Evolutionary conservation across 1,139 yeast species (phyloP).

Genomic region (Geotrichum histeridarum): DNA sequence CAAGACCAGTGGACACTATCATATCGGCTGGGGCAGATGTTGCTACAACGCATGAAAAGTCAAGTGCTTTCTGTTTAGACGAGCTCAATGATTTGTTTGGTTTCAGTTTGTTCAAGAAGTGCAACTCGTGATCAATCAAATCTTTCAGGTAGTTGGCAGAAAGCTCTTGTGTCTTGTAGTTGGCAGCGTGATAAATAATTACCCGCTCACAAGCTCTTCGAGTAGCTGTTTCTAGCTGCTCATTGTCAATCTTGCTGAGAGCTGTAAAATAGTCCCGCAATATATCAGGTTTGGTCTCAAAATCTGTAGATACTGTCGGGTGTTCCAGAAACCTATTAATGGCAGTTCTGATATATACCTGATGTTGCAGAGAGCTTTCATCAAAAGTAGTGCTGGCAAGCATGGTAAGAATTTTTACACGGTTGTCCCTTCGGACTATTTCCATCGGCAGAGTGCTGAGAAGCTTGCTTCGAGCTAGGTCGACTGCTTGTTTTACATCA

Average conservation of each 20-base stretch:
- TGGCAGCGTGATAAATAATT: constrained; percentile 12
- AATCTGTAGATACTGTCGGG: constrained; percentile 15
- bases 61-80: constrained; percentile 5
- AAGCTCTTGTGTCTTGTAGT: background rate
- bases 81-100: constrained; percentile 1
- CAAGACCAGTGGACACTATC: constrained; percentile 2
- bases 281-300: constrained; percentile 14
- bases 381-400: constrained; percentile 7
- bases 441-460: constrained; percentile 18
- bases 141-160: constrained; percentile 8
- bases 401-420: constrained; percentile 10
- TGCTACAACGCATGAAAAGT: constrained; percentile 12
- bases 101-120: constrained; percentile 2
- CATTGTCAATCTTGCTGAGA: constrained; percentile 1
- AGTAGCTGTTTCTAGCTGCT: constrained; percentile 12
- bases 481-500: constrained; percentile 1
- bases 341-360: constrained; percentile 15
- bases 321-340: constrained; percentile 12
- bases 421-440: constrained; percentile 14
- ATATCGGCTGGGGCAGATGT: constrained; percentile 2
- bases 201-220: constrained; percentile 15
- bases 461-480: constrained; percentile 10
- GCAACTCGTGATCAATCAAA: constrained; percentile 9
- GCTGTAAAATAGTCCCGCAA: constrained; percentile 16
- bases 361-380: constrained; percentile 9